Percentiles rank a stretch among this genome's conserved stretches.
Evolutionary conservation across 768 basidiomycete genomes (phyloP).

Genomic region (Tylopilus sp.): DNA sequence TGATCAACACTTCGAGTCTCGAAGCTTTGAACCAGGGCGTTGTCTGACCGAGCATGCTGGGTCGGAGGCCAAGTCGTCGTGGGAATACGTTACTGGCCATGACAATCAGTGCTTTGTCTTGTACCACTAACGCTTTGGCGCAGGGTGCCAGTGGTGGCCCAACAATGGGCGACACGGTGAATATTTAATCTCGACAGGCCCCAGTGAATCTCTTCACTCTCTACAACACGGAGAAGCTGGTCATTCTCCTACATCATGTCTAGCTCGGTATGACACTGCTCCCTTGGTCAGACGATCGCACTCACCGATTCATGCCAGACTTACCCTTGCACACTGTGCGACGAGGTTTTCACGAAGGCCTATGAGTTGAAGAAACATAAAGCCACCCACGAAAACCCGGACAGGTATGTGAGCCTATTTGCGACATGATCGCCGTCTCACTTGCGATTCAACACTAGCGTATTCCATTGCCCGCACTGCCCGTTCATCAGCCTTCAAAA

Average conservation of each 20-base stretch:
- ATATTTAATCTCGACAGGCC: conserved; percentile 12
- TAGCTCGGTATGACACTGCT: conserved; percentile 3
- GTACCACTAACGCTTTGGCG: conserved; percentile 7
- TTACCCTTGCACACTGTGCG: conserved; percentile 16
- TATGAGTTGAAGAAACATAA: conserved; percentile 24
- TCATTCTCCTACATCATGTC: conserved; percentile 18
- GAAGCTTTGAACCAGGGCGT: conserved; percentile 55
- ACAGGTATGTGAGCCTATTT: conserved; percentile 2
- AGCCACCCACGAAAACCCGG: conserved; percentile 10
- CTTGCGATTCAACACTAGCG: conserved; percentile 1
- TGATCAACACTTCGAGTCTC: conserved; percentile 66
- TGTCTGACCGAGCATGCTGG: conserved; percentile 48
- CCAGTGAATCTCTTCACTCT: not conserved
- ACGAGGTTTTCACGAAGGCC: conserved; percentile 11
- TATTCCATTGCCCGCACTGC: conserved; percentile 20
- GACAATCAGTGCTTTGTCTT: not conserved
- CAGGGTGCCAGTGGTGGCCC: not conserved
- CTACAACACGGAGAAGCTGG: conserved; percentile 14
- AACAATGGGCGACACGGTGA: conserved; percentile 1
- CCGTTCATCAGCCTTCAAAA: conserved; percentile 17
- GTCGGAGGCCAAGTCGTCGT: not conserved
- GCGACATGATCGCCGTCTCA: not conserved
- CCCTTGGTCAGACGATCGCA: not conserved
- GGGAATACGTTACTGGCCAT: not conserved
- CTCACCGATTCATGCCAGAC: conserved; percentile 6